Percentiles rank a stretch among this genome's conserved stretches.
Conservation (phyloP, 2,329 filamentous ascomycete species). For the Colletotrichum sp. region DNA sequence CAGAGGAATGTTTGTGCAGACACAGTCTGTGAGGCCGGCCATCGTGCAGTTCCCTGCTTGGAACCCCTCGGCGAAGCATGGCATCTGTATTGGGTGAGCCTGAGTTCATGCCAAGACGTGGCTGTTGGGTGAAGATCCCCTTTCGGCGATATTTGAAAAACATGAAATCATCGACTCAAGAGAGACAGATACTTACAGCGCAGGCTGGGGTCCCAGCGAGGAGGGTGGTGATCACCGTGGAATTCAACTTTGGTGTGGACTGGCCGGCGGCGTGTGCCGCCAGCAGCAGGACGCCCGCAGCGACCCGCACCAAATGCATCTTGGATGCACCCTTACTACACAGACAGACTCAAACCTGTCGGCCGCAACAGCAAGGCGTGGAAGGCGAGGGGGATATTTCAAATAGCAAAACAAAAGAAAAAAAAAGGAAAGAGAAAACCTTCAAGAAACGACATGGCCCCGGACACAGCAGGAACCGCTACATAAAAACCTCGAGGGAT, state of each 20-base stretch:
- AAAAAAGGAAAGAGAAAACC: neutral
- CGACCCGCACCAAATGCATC: neutral
- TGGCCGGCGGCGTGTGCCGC: neutral
- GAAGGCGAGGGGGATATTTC: neutral
- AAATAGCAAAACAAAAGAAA: neutral
- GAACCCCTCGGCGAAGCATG: conserved; percentile 6
- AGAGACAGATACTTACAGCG: neutral
- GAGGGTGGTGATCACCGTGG: neutral
- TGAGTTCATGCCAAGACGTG: neutral
- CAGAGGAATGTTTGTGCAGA: conserved; percentile 8
- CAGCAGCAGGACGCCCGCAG: neutral
- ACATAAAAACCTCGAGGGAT: neutral
- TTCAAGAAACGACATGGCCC: neutral
- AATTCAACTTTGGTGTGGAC: neutral
- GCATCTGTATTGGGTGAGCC: neutral
- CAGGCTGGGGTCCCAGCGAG: conserved; percentile 2
- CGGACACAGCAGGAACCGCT: neutral
- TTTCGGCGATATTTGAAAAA: neutral
- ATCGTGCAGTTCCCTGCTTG: conserved; percentile 2
- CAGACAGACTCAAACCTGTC: neutral
- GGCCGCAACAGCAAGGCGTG: neutral
- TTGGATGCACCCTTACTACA: neutral
- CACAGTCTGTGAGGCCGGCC: neutral
- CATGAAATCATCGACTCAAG: neutral
- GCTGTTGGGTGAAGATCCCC: neutral